Percentiles rank a stretch among this genome's conserved stretches.
phyloP scores from a whole-genome alignment of 306 rosid genomes.

The Quercus alba region DNA sequence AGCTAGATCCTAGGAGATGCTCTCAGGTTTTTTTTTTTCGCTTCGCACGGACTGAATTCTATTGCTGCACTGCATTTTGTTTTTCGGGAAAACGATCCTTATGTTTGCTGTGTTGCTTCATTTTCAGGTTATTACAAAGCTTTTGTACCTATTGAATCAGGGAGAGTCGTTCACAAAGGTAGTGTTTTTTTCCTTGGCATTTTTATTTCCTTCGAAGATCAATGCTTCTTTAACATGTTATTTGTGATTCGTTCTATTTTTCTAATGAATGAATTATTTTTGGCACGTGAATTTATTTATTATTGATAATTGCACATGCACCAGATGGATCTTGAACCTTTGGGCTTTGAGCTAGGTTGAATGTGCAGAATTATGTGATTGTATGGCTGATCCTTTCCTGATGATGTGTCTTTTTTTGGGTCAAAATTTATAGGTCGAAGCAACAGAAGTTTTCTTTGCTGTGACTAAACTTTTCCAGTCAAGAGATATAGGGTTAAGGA shows the following conservation, averaged over 20 bases:
- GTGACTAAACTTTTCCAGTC: conserved; percentile 97
- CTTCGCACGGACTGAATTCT: conserved; percentile 3
- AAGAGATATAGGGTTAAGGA: conserved; percentile 91
- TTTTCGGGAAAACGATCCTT: conserved; percentile 19
- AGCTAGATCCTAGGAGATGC: conserved; percentile 92
- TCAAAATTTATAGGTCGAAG: conserved; percentile 64
- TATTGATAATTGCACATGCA: too few relatives aligned
- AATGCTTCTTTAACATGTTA: background rate
- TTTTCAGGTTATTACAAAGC: conserved; percentile 90
- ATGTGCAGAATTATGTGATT: conserved; percentile 2
- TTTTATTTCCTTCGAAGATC: conserved; percentile 9
- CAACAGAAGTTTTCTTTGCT: conserved; percentile 96
- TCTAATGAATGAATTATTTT: background rate
- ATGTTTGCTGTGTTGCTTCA: conserved; percentile 7
- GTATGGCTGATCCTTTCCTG: conserved; percentile 6
- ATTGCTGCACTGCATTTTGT: background rate
- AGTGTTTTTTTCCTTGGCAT: background rate
- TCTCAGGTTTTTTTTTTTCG: conserved; percentile 70
- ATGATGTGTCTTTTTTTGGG: conserved; percentile 7
- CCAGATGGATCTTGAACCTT: too few relatives aligned
- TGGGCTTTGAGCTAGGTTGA: background rate
- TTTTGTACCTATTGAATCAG: conserved; percentile 84
- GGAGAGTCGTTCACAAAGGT: conserved; percentile 98
- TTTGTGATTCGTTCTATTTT: background rate
- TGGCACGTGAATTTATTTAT: background rate